Evolutionary conservation across 257 asterid genomes (phyloP).

Genomic region (Nicotiana sylvestris): DNA sequence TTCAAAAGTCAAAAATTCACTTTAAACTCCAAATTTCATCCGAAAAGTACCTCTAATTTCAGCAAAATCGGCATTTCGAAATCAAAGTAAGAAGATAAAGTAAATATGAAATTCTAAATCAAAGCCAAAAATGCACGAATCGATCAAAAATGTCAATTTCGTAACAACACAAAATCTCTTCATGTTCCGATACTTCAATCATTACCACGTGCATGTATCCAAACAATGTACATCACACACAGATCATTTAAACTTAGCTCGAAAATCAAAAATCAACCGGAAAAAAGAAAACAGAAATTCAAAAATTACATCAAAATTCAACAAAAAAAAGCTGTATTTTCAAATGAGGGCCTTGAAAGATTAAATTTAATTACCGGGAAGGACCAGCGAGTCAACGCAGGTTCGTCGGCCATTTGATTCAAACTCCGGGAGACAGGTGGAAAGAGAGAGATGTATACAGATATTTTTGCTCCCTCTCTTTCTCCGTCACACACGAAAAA

Average conservation of each 20-base stretch:
- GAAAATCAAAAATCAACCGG: background rate
- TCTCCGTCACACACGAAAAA: background rate
- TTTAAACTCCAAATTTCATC: background rate
- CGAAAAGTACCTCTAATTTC: background rate
- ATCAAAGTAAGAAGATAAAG: background rate
- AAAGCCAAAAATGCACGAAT: background rate
- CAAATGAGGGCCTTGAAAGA: background rate
- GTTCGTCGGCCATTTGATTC: conserved; percentile 68
- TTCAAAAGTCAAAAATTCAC: background rate
- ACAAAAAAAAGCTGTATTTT: background rate
- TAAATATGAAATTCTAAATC: background rate
- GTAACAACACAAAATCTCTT: too few relatives aligned
- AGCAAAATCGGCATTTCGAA: background rate
- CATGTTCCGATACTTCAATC: background rate
- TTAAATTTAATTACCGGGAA: conserved; percentile 48
- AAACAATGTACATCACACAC: background rate
- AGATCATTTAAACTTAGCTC: background rate
- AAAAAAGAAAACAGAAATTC: background rate
- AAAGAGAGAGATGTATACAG: background rate
- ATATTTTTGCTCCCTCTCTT: background rate
- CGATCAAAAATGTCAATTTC: background rate
- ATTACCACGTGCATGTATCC: background rate
- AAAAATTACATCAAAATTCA: background rate
- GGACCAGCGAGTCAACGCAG: conserved; percentile 91
- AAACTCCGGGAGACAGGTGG: background rate